Evolutionary conservation across 2,329 filamentous ascomycete genomes (phyloP).

Genomic region (Fusarium secorum): DNA sequence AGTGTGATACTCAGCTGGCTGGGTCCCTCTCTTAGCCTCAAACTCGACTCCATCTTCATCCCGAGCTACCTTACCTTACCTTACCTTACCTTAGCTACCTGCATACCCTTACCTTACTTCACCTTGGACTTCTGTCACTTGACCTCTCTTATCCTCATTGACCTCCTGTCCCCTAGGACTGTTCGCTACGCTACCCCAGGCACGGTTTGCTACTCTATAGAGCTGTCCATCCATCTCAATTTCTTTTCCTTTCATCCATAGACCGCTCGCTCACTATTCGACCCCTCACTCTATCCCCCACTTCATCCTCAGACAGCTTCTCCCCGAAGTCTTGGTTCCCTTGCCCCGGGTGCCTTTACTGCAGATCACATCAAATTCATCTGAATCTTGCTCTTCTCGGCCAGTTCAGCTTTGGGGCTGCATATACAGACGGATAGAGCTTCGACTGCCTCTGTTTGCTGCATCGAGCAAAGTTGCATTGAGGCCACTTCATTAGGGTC

Average conservation of each 20-base stretch:
- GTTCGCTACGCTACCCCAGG: background rate
- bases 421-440: background rate
- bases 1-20: slow-evolving; percentile 11
- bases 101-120: slow-evolving; percentile 17
- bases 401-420: background rate
- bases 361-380: slow-evolving; percentile 26
- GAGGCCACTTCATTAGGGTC: background rate
- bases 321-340: slow-evolving; percentile 34
- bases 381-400: slow-evolving; percentile 11
- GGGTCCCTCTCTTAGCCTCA: background rate
- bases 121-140: slow-evolving; percentile 18
- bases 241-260: slow-evolving; percentile 18
- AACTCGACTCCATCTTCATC: background rate
- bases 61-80: slow-evolving; percentile 8
- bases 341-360: slow-evolving; percentile 32
- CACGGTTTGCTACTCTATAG: slow-evolving; percentile 10
- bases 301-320: slow-evolving; percentile 24
- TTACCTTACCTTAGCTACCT: background rate
- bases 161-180: background rate
- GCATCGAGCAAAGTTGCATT: slow-evolving; percentile 3
- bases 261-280: background rate
- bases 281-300: slow-evolving; percentile 34
- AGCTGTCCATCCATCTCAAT: slow-evolving; percentile 14
- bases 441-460: slow-evolving; percentile 1
- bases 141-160: slow-evolving; percentile 15